These are phyloP conservation scores for Fusarium siculi DNA, from an alignment of 2,329 filamentous ascomycete species.

Conservation along the genomic window DNA sequence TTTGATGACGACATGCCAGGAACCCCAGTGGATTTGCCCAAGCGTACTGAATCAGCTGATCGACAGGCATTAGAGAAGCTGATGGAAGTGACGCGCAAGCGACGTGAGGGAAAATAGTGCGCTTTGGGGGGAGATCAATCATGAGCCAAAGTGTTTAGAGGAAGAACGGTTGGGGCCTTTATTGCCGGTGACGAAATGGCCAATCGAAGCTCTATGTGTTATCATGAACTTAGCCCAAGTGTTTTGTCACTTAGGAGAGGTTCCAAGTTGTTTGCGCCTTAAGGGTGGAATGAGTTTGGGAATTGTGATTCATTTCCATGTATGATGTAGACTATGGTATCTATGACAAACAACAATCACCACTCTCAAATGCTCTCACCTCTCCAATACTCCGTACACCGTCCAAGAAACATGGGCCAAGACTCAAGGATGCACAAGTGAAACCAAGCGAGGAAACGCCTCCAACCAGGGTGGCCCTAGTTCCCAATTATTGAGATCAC, in stretches of 20 bases:
- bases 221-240: background rate
- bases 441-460: slow-evolving; percentile 36
- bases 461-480: slow-evolving; percentile 38
- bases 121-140: accelerated
- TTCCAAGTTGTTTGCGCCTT: accelerated
- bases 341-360: background rate
- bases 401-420: background rate
- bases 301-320: background rate
- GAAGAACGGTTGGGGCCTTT: accelerated
- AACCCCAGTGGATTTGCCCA: background rate
- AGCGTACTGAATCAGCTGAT: background rate
- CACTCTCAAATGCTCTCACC: background rate
- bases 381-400: background rate
- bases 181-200: accelerated
- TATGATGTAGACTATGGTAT: background rate
- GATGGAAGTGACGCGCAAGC: background rate
- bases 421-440: slow-evolving; percentile 23
- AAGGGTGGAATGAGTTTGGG: background rate
- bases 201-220: background rate
- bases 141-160: accelerated
- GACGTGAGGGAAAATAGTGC: accelerated
- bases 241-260: background rate
- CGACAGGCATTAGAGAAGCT: background rate
- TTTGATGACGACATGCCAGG: background rate
- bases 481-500: slow-evolving; percentile 40